These are phyloP conservation scores for Anthracocystis panici-leucophaei DNA, from an alignment of 1,284 basidiomycete species.

Conservation along the genomic window DNA sequence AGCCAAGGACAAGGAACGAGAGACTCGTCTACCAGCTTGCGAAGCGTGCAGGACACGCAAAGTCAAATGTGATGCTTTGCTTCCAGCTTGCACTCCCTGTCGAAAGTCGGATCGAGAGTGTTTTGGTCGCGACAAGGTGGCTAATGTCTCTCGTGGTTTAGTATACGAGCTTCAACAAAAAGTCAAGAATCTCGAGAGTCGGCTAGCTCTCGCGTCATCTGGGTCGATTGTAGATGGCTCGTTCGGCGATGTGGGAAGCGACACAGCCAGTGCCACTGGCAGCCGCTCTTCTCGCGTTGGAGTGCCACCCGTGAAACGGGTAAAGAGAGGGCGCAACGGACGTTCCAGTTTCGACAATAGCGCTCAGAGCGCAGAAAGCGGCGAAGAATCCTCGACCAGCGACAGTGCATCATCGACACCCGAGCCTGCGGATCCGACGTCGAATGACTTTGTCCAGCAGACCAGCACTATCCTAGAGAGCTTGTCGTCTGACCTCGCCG, in stretches of 20 bases:
- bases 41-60: constrained; percentile 44
- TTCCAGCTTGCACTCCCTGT: constrained; percentile 49
- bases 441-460: constrained; percentile 48
- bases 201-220: constrained; percentile 31
- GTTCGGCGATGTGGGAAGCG: background rate
- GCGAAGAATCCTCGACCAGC: constrained; percentile 15
- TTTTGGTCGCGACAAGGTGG: constrained; percentile 41
- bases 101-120: constrained; percentile 43
- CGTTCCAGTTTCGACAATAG: constrained; percentile 10
- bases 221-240: background rate
- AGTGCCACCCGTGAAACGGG: constrained; percentile 10
- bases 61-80: constrained; percentile 50
- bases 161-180: constrained; percentile 49
- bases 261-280: constrained; percentile 8
- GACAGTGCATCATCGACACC: constrained; percentile 26
- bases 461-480: constrained; percentile 50
- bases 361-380: constrained; percentile 12
- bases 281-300: constrained; percentile 4
- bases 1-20: constrained; percentile 35
- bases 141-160: constrained; percentile 44
- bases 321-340: constrained; percentile 17
- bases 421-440: constrained; percentile 19
- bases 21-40: constrained; percentile 42
- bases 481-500: constrained; percentile 37
- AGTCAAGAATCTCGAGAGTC: constrained; percentile 44